Base-by-base conservation (phyloP, 116 monocot species). In the Posidonia oceanica region DNA sequence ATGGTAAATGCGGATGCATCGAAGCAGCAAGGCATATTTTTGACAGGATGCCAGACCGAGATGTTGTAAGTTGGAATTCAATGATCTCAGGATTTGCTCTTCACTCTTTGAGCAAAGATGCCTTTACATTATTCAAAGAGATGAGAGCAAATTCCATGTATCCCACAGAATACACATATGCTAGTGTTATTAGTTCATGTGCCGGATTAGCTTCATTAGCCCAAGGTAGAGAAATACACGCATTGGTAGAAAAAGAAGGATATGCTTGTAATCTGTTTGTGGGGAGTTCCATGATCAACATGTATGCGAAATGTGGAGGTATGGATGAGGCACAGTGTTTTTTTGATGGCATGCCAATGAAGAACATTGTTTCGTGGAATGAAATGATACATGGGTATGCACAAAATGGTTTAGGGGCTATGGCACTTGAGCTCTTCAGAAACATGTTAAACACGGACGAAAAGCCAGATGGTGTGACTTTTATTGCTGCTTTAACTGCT, bases 301-400 rank as follows among this genome's bases (percentile, higher is more conserved):
- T 91, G 86, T 95, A 95, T 64, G 81, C 86, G 36, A 95, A 91
- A 81, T 95, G 91, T 62, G 95, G 95, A 4, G 52, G 75, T 13
- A 68, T 95, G 4, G 69, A 75, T 41, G 85, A 84, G 14, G 91
- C 95, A 39, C 71, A 79, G 1, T 1, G 52, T 4, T 81, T 91
- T 52, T 95, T 95, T 23, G 76, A 88, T 67, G 38, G 15, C 71
- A 86, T 91, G 88, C 80, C 77, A 2, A 22, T 14, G 18, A 95
- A 80, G 67, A 95, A 95, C 64, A 76, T 85, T 40, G 83, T 95
- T 22, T 88, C 91, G 3, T 95, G 95, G 95, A 95, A 95, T 75
- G 95, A 95, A 72, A 91, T 95, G 88, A 91, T 95, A 75, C 95
- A 91, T 75, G 88, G 91, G 1, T 95, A 95, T 60, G 88, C 95